These are phyloP conservation scores for Parsonsia alboflavescens DNA, from an alignment of 257 asterid genomes.

Conservation along the genomic window DNA sequence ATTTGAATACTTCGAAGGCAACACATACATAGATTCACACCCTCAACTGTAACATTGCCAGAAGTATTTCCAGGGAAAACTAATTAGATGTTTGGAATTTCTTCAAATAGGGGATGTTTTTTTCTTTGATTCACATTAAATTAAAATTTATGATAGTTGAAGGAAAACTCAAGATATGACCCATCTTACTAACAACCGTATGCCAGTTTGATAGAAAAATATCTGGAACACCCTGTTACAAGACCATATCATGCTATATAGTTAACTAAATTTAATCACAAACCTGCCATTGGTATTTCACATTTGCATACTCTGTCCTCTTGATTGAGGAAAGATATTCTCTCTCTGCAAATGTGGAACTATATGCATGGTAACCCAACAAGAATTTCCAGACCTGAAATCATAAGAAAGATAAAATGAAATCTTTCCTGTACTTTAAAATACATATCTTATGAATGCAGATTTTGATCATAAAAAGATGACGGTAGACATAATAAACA, in stretches of 20 bases:
- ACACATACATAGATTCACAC: not conserved
- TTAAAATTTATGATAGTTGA: not conserved
- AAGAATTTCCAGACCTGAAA: conserved; percentile 84
- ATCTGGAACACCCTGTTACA: not conserved
- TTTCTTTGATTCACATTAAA: not conserved
- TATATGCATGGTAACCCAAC: conserved; percentile 69
- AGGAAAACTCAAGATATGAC: not conserved
- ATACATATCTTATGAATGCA: not conserved
- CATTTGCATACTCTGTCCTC: conserved; percentile 76
- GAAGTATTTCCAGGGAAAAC: not conserved
- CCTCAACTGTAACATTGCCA: not conserved
- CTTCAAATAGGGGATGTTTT: not conserved
- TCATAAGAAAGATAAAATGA: conserved; percentile 3
- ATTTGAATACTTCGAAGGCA: not conserved
- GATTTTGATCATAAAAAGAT: not conserved
- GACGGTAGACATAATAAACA: conserved; percentile 12
- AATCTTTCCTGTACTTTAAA: not conserved
- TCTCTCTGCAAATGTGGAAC: conserved; percentile 91
- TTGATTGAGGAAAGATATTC: conserved; percentile 62
- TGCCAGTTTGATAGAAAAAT: not conserved
- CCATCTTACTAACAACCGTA: not conserved
- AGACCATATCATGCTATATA: not conserved
- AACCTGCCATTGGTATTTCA: conserved; percentile 96
- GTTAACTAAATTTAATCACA: conserved; percentile 15
- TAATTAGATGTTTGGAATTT: not conserved